Base-by-base conservation (phyloP, 306 rosid genomes). In the Begonia fuchsioides region DNA sequence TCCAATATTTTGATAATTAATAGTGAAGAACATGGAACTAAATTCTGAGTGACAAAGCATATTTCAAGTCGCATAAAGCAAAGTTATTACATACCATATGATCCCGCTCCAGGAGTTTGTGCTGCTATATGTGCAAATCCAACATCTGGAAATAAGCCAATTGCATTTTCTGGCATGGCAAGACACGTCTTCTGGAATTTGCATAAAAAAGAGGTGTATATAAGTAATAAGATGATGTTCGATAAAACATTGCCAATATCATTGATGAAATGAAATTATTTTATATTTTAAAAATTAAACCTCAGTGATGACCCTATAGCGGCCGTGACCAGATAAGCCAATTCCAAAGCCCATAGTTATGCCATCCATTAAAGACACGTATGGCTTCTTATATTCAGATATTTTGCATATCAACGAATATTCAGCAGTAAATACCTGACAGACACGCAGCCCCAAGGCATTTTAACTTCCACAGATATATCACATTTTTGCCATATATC, bases 91-190 rank as follows among this genome's bases (percentile, higher is more conserved):
- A 26, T 79, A 92, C 98, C 98, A 65, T 82, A 81, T 32, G 96
- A 78, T 69, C 96, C 98, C 71, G 58, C 93, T 74, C 98, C 98
- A 52, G 98, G 98, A 71, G 81, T 74, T 63, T 82, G 76, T 44
- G 94, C 98, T 0, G 98, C 98, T 53, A 92, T 85, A 62, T 77
- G 68, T 61, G 98, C 54, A 73, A 92, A 92, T 35, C 98, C 98
- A 44, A 92, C 94, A 54, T 92, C 98, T 17, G 98, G 98, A 55
- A 85, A 92, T 68, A 85, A 72, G 60, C 96, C 98, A 59, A 85
- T 92, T 67, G 96, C 98, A 62, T 92, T 92, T 82, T 92, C 98
- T 39, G 98, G 98, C 98, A 92, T 92, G 11, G 98, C 98, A 58
- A 85, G 93, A 69, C 79, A 61, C 47, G 98, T 92, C 72, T 78